Conservation (phyloP, 2,329 filamentous ascomycete species). For the Exserohilum turcica region DNA sequence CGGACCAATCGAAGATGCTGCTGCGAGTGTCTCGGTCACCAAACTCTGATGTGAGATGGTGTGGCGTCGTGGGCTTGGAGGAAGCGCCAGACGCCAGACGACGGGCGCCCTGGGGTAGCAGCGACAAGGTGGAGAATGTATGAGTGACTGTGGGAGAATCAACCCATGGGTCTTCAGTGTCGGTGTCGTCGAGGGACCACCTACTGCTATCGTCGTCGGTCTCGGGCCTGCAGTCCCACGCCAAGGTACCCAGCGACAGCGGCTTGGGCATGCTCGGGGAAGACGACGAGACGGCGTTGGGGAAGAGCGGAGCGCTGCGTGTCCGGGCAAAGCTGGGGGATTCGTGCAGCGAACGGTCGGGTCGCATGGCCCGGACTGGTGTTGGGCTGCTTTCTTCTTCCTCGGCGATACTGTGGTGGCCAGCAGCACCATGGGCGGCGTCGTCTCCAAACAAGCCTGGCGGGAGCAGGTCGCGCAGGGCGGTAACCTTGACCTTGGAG, state of each 20-base stretch:
- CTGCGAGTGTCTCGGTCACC: slow-evolving; percentile 57
- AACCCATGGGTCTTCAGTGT: slow-evolving; percentile 46
- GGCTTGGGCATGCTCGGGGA: slow-evolving; percentile 52
- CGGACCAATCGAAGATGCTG: slow-evolving; percentile 80
- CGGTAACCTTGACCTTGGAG: slow-evolving; percentile 51
- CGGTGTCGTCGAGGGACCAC: slow-evolving; percentile 51
- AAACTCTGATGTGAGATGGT: slow-evolving; percentile 43
- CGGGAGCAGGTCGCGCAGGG: slow-evolving; percentile 56
- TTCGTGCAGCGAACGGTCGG: slow-evolving; percentile 44
- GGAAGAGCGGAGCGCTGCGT: slow-evolving; percentile 45
- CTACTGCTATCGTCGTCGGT: slow-evolving; percentile 49
- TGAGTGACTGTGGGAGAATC: slow-evolving; percentile 45
- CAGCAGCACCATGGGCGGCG: slow-evolving; percentile 38
- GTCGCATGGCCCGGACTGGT: slow-evolving; percentile 52
- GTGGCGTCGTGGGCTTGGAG: slow-evolving; percentile 48
- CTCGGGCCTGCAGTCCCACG: slow-evolving; percentile 47
- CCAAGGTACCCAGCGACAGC: slow-evolving; percentile 48
- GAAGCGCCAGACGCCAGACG: slow-evolving; percentile 38
- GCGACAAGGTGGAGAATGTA: slow-evolving; percentile 38
- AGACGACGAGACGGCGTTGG: slow-evolving; percentile 51
- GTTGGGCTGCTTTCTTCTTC: slow-evolving; percentile 58
- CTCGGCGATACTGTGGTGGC: slow-evolving; percentile 54
- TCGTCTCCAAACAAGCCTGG: slow-evolving; percentile 52
- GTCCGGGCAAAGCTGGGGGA: slow-evolving; percentile 43
- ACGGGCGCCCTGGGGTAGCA: slow-evolving; percentile 41